phyloP scores from a whole-genome alignment of 805 yeast species.

The Brettanomyces anomalus region DNA sequence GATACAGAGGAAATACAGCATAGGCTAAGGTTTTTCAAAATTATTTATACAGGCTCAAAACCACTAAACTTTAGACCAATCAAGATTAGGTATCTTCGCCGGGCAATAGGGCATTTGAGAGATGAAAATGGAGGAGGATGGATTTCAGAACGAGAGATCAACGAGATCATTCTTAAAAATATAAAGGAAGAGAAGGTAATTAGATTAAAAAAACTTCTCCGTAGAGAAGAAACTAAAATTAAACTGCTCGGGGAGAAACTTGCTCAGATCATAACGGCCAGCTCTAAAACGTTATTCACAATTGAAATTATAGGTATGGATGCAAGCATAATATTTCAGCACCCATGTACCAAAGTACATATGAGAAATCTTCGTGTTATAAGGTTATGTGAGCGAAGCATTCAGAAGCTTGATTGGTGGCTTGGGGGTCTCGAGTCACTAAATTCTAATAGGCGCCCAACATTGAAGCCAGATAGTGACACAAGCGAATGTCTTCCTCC shows the following conservation, averaged over 20 bases:
- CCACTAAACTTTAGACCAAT: slow-evolving; percentile 1
- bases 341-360: slow-evolving; percentile 2
- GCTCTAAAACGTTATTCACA: slow-evolving; percentile 9
- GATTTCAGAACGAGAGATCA: neutral
- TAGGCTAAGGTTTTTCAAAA: neutral
- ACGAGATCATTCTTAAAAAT: too few relatives aligned
- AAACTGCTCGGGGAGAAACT: slow-evolving; percentile 10
- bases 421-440: slow-evolving; percentile 11
- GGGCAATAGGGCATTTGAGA: neutral
- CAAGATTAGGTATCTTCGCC: neutral
- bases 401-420: slow-evolving; percentile 19
- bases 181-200: too few relatives aligned
- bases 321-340: slow-evolving; percentile 12
- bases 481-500: slow-evolving; percentile 11
- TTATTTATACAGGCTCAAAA: neutral
- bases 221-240: slow-evolving; percentile 5
- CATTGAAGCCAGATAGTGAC: slow-evolving; percentile 4
- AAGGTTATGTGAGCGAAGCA: slow-evolving; percentile 14
- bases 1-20: neutral
- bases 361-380: slow-evolving; percentile 9
- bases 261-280: slow-evolving; percentile 9
- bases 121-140: neutral
- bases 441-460: slow-evolving; percentile 8
- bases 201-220: too few relatives aligned
- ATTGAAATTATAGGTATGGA: slow-evolving; percentile 17